phyloP scores from a whole-genome alignment of 148 eudicot genomes.

The Rheum nobile region DNA sequence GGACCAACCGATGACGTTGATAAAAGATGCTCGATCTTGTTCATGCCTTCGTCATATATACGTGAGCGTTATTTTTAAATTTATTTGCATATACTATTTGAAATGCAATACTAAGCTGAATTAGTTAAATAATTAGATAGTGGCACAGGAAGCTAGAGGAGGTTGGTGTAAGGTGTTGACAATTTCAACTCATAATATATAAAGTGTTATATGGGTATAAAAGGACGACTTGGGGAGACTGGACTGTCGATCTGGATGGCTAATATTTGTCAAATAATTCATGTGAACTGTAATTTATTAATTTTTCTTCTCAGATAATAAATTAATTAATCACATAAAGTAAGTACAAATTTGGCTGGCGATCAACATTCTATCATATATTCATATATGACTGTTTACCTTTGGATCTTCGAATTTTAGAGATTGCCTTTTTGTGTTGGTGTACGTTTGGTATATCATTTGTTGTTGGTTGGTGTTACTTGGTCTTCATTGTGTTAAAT shows the following conservation, averaged over 20 bases:
- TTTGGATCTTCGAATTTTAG: background rate
- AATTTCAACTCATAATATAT: background rate
- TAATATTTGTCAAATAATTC: background rate
- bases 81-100: no score
- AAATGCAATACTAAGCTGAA: no score
- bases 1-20: no score
- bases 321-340: background rate
- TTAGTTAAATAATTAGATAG: no score
- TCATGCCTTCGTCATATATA: no score
- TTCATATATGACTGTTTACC: background rate
- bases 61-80: no score
- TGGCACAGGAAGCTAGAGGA: background rate
- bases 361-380: background rate
- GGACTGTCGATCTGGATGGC: background rate
- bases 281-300: background rate
- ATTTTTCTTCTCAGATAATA: background rate
- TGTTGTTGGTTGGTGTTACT: background rate
- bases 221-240: background rate
- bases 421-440: background rate
- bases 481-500: background rate
- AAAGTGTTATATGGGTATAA: background rate
- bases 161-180: background rate
- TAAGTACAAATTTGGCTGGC: background rate
- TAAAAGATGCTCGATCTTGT: no score
- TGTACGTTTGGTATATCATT: background rate